These are phyloP conservation scores for Thuidium tamariscinum DNA, from an alignment of 225 moss, liverwort and hornwort species.

Conservation along the genomic window DNA sequence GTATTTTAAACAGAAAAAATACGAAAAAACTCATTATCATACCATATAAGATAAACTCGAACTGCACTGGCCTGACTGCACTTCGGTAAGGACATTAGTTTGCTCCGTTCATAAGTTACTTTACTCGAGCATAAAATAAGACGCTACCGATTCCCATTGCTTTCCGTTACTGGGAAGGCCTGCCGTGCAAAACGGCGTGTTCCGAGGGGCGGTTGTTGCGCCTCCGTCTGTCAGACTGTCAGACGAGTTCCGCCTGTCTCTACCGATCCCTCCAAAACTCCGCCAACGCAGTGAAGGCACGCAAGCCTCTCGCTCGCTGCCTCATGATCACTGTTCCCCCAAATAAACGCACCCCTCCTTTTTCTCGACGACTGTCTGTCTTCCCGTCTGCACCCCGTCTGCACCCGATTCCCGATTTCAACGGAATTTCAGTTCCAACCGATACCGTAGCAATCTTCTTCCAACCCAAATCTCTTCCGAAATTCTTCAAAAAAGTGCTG, in stretches of 20 bases:
- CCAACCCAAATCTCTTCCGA: background rate
- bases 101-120: too few species aligned
- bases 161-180: background rate
- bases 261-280: too few species aligned
- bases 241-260: too few species aligned
- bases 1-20: too few species aligned
- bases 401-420: background rate
- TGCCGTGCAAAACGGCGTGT: too few species aligned
- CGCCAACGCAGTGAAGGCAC: background rate
- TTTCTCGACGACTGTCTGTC: background rate
- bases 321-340: too few species aligned
- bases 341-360: too few species aligned
- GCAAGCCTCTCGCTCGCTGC: background rate
- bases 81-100: background rate
- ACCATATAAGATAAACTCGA: background rate
- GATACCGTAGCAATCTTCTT: too few species aligned
- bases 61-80: too few species aligned
- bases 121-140: background rate
- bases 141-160: background rate
- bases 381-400: background rate
- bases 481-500: background rate
- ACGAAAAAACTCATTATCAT: background rate
- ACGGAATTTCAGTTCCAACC: background rate
- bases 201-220: background rate
- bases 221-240: background rate